Evolutionary conservation across 106 monocot genomes (phyloP), one percentile per base, ranked within the genome.

Genomic region (Dioscorea dumetorum): DNA sequence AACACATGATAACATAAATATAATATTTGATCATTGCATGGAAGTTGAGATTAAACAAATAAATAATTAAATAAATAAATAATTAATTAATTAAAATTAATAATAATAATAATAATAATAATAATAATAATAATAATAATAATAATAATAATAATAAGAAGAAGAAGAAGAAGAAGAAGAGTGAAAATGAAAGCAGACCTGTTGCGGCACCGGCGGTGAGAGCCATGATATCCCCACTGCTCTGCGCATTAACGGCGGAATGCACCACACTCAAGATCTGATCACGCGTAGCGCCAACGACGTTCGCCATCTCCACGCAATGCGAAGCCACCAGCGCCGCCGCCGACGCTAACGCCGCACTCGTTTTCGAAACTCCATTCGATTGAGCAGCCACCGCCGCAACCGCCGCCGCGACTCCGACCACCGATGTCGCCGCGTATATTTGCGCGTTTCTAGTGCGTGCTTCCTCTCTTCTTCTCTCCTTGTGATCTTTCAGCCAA

Each of bases 301-400:
- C 61, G 23, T 77, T 82, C 0, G 86, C 86, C 70, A 79, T 82
- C 69, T 82, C 86, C 5, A 82, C 76, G 56, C 86, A 86, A 35
- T 86, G 86, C 20, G 86, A 86, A 7, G 86, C 83, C 71, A 83
- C 78, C 41, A 83, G 73, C 4, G 83, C 75, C 0, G 83, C 78
- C 13, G 83, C 83, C 12, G 83, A 86, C 21, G 82, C 82, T 7
- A 86, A 50, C 0, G 76, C 75, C 0, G 79, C 73, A 2, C 64
- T 65, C 11, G 59, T 60, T 58, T 76, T 82, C 2, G 73, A 66
- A 0, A 50, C 20, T 5, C 13, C 48, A 16, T 19, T n/a, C 22
- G 33, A 19, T 13, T 70, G 74, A 0, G 84, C 70, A 0, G 82
- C 73, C 4, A 79, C 52, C 9, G 79, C 79, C 18, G 86, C 86